phyloP scores from a whole-genome alignment of 352 stramenopile genomes.

The Phytophthora macrochlamydospora region DNA sequence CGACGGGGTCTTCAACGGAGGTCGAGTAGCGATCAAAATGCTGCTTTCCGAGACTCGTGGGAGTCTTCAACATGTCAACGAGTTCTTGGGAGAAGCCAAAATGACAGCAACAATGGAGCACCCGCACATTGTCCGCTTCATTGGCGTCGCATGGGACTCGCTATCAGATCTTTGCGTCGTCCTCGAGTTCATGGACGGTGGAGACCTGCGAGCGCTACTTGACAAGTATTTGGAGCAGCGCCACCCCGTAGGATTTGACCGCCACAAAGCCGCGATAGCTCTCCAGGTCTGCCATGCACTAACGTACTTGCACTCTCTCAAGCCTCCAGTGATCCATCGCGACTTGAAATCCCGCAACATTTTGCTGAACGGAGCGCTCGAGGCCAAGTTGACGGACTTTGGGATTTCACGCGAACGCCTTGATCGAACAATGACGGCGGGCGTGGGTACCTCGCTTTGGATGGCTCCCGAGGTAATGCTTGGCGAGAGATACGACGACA shows the following conservation, averaged over 20 bases:
- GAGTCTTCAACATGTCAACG: conserved; percentile 35
- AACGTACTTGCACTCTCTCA: conserved; percentile 39
- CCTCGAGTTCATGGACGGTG: conserved; percentile 56
- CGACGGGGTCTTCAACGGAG: conserved; percentile 32
- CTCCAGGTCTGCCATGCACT: conserved; percentile 34
- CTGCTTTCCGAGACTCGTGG: conserved; percentile 37
- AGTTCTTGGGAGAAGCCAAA: conserved; percentile 45
- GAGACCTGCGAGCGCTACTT: conserved; percentile 43
- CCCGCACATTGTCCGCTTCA: conserved; percentile 38
- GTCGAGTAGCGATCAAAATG: conserved; percentile 49
- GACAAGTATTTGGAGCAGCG: conserved; percentile 24
- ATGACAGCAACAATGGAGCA: conserved; percentile 41
- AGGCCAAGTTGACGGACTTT: conserved; percentile 41
- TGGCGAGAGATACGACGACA: conserved; percentile 33
- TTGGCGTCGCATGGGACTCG: conserved; percentile 52
- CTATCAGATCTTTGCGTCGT: conserved; percentile 48
- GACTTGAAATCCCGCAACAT: conserved; percentile 38
- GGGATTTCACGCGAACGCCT: conserved; percentile 31
- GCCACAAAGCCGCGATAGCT: conserved; percentile 33
- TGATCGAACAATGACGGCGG: conserved; percentile 38
- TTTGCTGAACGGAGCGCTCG: conserved; percentile 29
- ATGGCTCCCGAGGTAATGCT: conserved; percentile 71
- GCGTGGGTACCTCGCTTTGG: conserved; percentile 46
- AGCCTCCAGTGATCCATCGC: conserved; percentile 38
- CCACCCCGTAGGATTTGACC: conserved; percentile 27